Conservation (phyloP, 1,139 yeast genomes). For the Zygoascus meyerae region DNA sequence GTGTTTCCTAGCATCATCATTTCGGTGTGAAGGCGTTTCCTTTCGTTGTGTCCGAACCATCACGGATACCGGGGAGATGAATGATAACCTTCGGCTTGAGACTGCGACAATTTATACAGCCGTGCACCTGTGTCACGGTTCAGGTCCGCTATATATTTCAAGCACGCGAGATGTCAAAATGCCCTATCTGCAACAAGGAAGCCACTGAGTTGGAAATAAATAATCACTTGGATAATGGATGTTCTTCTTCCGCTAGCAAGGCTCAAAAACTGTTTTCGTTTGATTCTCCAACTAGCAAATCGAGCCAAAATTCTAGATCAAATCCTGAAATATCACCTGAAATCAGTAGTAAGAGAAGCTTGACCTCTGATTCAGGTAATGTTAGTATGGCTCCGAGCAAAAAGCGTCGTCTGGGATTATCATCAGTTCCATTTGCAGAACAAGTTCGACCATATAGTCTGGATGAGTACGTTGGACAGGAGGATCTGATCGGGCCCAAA, state of each 20-base stretch:
- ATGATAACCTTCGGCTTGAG: too few species aligned
- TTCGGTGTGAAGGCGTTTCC: too few species aligned
- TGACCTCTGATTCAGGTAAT: not conserved
- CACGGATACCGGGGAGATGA: too few species aligned
- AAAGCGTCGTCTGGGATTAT: not conserved
- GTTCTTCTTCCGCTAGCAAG: conserved; percentile 19
- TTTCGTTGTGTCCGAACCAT: too few species aligned
- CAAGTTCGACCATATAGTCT: conserved; percentile 68
- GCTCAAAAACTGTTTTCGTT: conserved; percentile 7
- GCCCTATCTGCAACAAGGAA: conserved; percentile 35
- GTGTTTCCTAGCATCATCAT: not conserved
- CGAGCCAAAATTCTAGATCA: not conserved
- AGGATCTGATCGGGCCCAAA: conserved; percentile 64
- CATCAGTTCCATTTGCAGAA: conserved; percentile 65
- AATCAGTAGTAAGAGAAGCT: not conserved
- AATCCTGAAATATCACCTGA: not conserved
- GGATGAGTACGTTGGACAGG: conserved; percentile 82
- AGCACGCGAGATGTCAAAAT: conserved; percentile 15
- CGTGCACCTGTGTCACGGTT: too few species aligned
- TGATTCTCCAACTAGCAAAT: not conserved
- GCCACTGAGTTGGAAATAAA: conserved; percentile 32
- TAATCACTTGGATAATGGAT: conserved; percentile 36
- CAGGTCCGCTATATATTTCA: not conserved
- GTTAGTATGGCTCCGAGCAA: not conserved
- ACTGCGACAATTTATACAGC: too few species aligned